A percentile compares a stretch with the other conserved stretches of the same genome.
Evolutionary conservation across 192 early-diverging fungal species (phyloP).

Genomic region (Kickxella alabastrina): DNA sequence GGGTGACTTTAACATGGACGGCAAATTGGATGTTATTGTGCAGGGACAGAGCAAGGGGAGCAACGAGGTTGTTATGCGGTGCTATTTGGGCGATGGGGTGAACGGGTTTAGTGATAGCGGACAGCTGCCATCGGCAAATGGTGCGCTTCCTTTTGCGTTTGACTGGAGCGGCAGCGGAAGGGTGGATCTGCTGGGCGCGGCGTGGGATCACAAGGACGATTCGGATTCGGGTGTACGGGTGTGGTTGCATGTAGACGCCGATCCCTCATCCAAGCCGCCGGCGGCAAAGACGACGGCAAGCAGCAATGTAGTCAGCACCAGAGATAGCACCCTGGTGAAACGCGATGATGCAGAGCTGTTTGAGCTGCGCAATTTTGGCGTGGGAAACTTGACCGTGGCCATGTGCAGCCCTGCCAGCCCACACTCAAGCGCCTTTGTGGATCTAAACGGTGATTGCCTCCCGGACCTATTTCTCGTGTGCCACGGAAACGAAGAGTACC

Average conservation of each 20-base stretch:
- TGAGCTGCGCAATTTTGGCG: conserved; percentile 5
- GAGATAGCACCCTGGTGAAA: conserved; percentile 17
- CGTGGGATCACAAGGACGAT: conserved; percentile 14
- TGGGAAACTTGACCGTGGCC: conserved; percentile 9
- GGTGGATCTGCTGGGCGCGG: conserved; percentile 15
- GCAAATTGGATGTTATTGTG: conserved; percentile 76
- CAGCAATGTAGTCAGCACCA: too few species aligned
- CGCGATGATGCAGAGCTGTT: conserved; percentile 5
- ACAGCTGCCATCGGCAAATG: conserved; percentile 12
- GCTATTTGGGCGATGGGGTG: conserved; percentile 70
- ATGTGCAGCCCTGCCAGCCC: conserved; percentile 68
- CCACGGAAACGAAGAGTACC: conserved; percentile 56
- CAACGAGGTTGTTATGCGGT: conserved; percentile 58
- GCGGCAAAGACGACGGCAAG: conserved; percentile 57
- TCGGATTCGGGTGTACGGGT: conserved; percentile 8
- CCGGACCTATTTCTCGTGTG: conserved; percentile 74
- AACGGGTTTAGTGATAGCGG: conserved; percentile 55
- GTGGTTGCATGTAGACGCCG: conserved; percentile 51
- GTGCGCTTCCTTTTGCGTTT: conserved; percentile 32
- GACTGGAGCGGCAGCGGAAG: conserved; percentile 26
- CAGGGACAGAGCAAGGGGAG: conserved; percentile 55
- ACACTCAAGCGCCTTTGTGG: conserved; percentile 92
- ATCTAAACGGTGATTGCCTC: conserved; percentile 89
- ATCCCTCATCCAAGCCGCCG: conserved; percentile 60
- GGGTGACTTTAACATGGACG: conserved; percentile 89